These are phyloP conservation scores for Echinosophora koreensis DNA, from an alignment of 306 rosid genomes.

Conservation along the genomic window DNA sequence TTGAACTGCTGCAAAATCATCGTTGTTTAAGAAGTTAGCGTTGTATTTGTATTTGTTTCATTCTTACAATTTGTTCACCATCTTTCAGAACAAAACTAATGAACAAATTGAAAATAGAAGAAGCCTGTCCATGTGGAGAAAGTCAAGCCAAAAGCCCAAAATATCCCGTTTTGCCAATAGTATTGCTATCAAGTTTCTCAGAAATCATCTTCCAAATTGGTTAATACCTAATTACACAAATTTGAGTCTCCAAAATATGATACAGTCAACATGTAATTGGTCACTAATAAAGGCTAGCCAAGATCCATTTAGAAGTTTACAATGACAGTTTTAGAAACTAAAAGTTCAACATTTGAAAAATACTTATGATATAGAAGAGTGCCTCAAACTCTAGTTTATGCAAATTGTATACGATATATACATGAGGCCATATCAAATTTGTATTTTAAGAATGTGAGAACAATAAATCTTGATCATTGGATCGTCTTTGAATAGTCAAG, in stretches of 20 bases:
- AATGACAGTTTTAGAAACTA: constrained; percentile 18
- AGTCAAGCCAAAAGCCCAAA: constrained; percentile 20
- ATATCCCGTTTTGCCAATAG: not conserved
- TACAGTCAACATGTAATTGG: not conserved
- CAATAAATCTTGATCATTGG: too few species aligned
- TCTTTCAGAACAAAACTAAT: constrained; percentile 22
- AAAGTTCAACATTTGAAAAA: constrained; percentile 26
- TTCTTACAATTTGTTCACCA: constrained; percentile 8
- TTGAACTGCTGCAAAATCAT: constrained; percentile 65
- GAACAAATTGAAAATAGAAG: constrained; percentile 29
- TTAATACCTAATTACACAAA: constrained; percentile 20
- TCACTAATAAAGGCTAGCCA: constrained; percentile 20
- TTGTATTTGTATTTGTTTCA: constrained; percentile 1
- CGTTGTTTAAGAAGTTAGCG: constrained; percentile 26
- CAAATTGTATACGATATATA: constrained; percentile 2
- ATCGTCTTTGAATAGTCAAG: too few species aligned
- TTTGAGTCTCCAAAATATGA: constrained; percentile 35
- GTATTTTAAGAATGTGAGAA: too few species aligned
- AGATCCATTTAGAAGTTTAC: not conserved
- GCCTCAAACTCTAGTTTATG: not conserved
- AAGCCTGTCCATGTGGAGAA: not conserved
- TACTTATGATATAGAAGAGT: not conserved
- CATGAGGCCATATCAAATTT: too few species aligned
- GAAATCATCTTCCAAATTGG: constrained; percentile 17
- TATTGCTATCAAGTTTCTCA: constrained; percentile 8